A percentile compares a stretch with the other conserved stretches of the same genome.
These are phyloP conservation scores for Sporothrix humicola DNA, from an alignment of 2,329 filamentous ascomycete genomes.

Conservation along the genomic window DNA sequence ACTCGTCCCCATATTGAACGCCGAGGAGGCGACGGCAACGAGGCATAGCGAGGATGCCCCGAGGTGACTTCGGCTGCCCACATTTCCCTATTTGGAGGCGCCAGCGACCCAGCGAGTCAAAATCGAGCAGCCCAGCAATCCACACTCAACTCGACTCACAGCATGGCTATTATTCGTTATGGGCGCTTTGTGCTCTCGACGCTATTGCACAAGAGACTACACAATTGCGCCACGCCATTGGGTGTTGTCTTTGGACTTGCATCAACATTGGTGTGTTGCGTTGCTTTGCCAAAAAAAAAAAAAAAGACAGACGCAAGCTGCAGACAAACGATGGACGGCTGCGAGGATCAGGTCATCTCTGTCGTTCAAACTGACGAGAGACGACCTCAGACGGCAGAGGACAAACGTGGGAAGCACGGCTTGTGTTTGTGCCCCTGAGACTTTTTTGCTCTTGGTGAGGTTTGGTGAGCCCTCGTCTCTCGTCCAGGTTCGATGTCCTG, in stretches of 20 bases:
- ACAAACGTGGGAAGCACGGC: neutral
- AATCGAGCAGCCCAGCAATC: neutral
- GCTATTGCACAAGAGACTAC: neutral
- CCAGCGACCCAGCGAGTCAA: neutral
- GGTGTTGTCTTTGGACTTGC: neutral
- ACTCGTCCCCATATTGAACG: neutral
- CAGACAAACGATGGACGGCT: neutral
- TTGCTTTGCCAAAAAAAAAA: neutral
- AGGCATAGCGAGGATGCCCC: conserved; percentile 2
- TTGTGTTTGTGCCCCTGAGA: neutral
- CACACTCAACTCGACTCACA: neutral
- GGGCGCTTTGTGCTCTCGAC: neutral
- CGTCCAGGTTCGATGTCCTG: no score
- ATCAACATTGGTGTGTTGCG: neutral
- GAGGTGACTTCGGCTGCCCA: neutral
- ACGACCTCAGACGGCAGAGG: neutral
- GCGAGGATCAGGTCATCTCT: conserved; percentile 17
- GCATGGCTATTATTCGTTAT: neutral
- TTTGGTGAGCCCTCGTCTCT: no score
- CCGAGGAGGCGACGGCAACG: conserved; percentile 5
- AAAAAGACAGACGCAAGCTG: neutral
- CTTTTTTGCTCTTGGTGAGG: neutral
- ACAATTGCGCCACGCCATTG: neutral
- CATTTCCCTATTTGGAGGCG: conserved; percentile 16
- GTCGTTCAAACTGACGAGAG: neutral